phyloP scores from a whole-genome alignment of 164 flowering plant species.

The Nymphaea thermarum region DNA sequence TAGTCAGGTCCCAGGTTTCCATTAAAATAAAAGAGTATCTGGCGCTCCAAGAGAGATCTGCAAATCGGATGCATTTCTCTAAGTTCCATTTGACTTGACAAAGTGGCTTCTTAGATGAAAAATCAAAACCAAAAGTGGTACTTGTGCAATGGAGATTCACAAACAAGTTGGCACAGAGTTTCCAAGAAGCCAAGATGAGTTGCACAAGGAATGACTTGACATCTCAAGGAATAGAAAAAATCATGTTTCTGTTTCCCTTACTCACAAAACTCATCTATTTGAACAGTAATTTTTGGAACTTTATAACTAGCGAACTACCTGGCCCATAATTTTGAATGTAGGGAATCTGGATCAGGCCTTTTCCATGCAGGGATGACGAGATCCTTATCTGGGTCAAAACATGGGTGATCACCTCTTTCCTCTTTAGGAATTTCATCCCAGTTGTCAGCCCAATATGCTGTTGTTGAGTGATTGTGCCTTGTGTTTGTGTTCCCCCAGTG shows the following conservation, averaged over 20 bases:
- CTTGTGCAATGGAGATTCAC: too few relatives aligned
- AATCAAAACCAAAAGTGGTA: too few relatives aligned
- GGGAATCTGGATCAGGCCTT: constrained; percentile 41
- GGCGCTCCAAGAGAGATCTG: constrained; percentile 66
- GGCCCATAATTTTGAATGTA: constrained; percentile 53
- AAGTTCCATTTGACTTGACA: too few relatives aligned
- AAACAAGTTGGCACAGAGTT: too few relatives aligned
- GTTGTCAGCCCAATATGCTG: constrained; percentile 90
- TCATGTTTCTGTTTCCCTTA: background rate
- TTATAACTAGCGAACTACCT: constrained; percentile 26
- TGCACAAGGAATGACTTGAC: too few relatives aligned
- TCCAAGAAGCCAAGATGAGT: too few relatives aligned
- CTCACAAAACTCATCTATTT: background rate
- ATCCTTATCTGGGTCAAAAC: constrained; percentile 92
- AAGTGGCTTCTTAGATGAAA: too few relatives aligned
- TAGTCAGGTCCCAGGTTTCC: constrained; percentile 93
- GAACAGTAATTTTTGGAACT: constrained; percentile 1
- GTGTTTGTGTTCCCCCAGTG: constrained; percentile 99
- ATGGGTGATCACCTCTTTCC: constrained; percentile 78
- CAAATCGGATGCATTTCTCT: background rate
- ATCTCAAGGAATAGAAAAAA: too few relatives aligned
- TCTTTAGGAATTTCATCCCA: constrained; percentile 69
- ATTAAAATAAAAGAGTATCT: constrained; percentile 78
- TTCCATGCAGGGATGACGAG: constrained; percentile 99
- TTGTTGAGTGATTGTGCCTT: constrained; percentile 90